Base-by-base conservation (phyloP, 495 filamentous ascomycete genomes). In the Xylaria scruposa region DNA sequence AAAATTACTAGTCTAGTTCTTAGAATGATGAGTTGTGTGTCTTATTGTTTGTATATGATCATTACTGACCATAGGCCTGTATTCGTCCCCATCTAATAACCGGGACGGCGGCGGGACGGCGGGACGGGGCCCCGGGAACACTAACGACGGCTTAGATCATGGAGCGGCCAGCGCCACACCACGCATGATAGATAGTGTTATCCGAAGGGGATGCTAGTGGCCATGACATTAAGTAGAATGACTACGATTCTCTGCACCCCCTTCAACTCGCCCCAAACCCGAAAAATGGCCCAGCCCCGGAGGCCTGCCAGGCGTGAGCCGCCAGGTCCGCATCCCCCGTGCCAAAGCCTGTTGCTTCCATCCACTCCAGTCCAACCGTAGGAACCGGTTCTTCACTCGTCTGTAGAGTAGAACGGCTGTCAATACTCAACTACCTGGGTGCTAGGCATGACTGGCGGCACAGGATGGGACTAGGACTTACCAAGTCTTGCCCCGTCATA, bases 211-310 rank as follows among this genome's bases (percentile, higher is more conserved):
- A 31, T 15, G 12, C 3, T 24, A n/a, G 26, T 31, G 12, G 53
- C 53, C 10, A 17, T 56, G 26, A n/a, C 19, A 10, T 56, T 5
- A n/a, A n/a, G n/a, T n/a, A 4, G 53, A 56, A 56, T 31, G 6
- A 17, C 12, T 56, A 29, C 13, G 24, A 56, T 17, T 7, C 26
- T 31, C 13, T 31, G 17, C 13, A 56, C 15, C 10, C 6, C 42
- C 21, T 31, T 64, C 61, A 64, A 26, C 38, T 31, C 29, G 61
- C 40, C 38, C 61, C 61, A 64, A 64, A 46, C 26, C 31, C 38
- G 13, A 42, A 44, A 24, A 44, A 64, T 8, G 60, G 36, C 40
- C 44, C 60, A 3, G n/a, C 9, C 60, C 40, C 60, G 13, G 36
- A 46, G 10, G 38, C 40, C 17, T 12, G 36, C 42, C 42, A 47